Conservation (phyloP, 2,329 filamentous ascomycete genomes). For the Arthrobotrys pseudoclavata region DNA sequence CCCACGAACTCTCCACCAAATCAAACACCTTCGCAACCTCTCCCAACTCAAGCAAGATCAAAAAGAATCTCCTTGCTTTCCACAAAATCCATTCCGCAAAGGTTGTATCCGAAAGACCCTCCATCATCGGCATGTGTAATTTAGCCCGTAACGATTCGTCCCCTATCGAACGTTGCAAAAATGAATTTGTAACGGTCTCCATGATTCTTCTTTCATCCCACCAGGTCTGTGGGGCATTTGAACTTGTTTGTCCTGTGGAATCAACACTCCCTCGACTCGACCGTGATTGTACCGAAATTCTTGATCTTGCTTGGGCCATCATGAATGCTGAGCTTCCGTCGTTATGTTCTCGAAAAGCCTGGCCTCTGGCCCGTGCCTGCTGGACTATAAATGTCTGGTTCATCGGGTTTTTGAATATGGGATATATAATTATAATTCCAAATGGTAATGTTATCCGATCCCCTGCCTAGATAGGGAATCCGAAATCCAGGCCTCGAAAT, state of each 20-base stretch:
- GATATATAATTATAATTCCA: slow-evolving; percentile 41
- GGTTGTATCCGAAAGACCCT: slow-evolving; percentile 79
- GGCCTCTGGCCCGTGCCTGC: slow-evolving; percentile 51
- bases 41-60: slow-evolving; percentile 78
- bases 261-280: slow-evolving; percentile 57
- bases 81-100: slow-evolving; percentile 83
- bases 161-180: slow-evolving; percentile 49
- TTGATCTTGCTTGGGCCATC: slow-evolving; percentile 56
- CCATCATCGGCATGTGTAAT: slow-evolving; percentile 75
- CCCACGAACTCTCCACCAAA: slow-evolving; percentile 81
- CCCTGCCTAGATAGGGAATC: slow-evolving; percentile 17
- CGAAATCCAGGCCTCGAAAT: background rate
- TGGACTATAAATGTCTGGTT: slow-evolving; percentile 50
- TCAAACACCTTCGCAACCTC: slow-evolving; percentile 81
- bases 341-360: slow-evolving; percentile 47
- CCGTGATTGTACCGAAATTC: slow-evolving; percentile 51
- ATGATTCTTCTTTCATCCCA: slow-evolving; percentile 56
- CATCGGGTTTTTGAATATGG: slow-evolving; percentile 34
- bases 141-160: slow-evolving; percentile 65
- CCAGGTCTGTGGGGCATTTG: slow-evolving; percentile 43
- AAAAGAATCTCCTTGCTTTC: slow-evolving; percentile 77
- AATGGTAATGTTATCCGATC: slow-evolving; percentile 37
- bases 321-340: slow-evolving; percentile 44
- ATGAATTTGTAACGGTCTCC: slow-evolving; percentile 55
- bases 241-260: slow-evolving; percentile 30